Base-by-base conservation (phyloP, 495 filamentous ascomycete genomes). In the Xylaria intraflava region DNA sequence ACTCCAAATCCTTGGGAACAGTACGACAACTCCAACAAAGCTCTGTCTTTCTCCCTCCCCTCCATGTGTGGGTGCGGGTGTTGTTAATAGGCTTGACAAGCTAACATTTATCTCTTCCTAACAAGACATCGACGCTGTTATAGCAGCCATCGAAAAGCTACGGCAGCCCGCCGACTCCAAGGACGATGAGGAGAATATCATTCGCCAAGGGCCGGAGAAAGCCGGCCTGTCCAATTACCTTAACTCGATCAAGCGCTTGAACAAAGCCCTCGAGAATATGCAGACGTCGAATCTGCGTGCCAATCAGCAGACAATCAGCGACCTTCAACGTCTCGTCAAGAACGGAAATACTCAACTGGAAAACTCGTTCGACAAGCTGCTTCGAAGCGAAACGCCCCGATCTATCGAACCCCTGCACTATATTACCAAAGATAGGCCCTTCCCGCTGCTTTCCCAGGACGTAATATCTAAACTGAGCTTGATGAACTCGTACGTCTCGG, bases 351-450 rank as follows among this genome's bases (percentile, higher is more conserved):
- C 80, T 16, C 85, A 89, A 63, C 76, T 99, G 14, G 90, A 97
- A 67, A 85, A 83, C 35, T 72, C 89, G 44, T 89, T 96, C 67
- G 81, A 89, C 52, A 80, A 84, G 53, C 74, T 86, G 48, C 69
- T 97, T 31, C 78, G 79, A 24, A 66, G 51, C 47, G 84, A 94
- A 58, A 83, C 89, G 17, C 79, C 84, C 7, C 76, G 79, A 46
- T 78, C 86, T 1, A 80, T 96, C 27, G 93, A 99, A 59, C 91
- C 94, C 6, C 70, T 97, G 38, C 88, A 95, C 62, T 96, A 87
- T 64, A 82, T 96, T 60, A 95, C 88, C n/a, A 96, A 96, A 66
- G 78, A 87, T 78, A 78, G 72, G 59, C 70, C 69, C 1, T 75
- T 75, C 53, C 74, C 73, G 31, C 51, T 68, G 14, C 65, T 82